Base-by-base conservation (phyloP, 2,329 filamentous ascomycete species). In the Cladophialophora immunda region DNA sequence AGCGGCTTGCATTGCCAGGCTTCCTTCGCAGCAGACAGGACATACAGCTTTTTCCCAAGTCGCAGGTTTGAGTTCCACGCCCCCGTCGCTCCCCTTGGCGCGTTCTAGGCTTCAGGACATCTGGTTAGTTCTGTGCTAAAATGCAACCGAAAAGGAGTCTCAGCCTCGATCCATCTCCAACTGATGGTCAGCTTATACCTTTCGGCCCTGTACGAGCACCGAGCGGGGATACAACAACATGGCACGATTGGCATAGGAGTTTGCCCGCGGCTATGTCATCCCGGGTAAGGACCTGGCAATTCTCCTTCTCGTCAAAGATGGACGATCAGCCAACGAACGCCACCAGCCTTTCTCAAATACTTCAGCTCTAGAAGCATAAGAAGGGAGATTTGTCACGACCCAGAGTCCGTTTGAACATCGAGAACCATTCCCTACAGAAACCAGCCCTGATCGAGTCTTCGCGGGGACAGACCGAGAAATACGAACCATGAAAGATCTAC, bases 401-500 rank as follows among this genome's bases (percentile, higher is more conserved):
- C 45, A 4, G 22, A 50, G 45, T 3, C 22, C 45, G 19, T 50
- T 50, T 38, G 4, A n/a, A 19, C 4, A 45, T 50, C 19, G 45
- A 50, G 45, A 2, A 25, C 4, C 45, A 50, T 9, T 13, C 19
- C 13, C 15, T 22, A 15, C 45, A 50, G 19, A 50, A 41, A 25
- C 9, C 8, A 38, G n/a, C 4, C 19, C 45, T 50, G 8, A 9
- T 15, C 45, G 22, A 7, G 6, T 25, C 45, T 50, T 59, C 17
- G 38, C 22, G 0, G 25, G 4, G 15, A 9, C 30, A 30, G 15
- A 27, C 13, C 19, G 8, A 50, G 30, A 17, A 25, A 3, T 19
- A 27, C 13, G 19, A 41, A 50, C 38, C 4, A 67, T 67, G 65
- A 64, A 64, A 45, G 45, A 64, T 19, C 65, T 72, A 6, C 56